phyloP scores from a whole-genome alignment of 768 basidiomycete species.

The Lactarius trivialis region DNA sequence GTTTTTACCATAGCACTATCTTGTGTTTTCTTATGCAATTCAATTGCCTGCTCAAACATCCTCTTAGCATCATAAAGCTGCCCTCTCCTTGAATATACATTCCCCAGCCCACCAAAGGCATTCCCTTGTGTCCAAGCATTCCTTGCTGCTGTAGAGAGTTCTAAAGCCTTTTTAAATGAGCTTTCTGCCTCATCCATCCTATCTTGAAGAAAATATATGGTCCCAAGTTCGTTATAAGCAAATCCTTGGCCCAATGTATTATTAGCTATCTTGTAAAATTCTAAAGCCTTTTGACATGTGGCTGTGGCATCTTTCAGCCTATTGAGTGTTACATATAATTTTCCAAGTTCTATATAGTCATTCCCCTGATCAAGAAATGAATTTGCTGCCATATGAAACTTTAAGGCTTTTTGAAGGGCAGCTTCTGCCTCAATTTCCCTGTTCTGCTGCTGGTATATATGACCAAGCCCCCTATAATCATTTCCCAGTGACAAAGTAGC shows the following conservation, averaged over 20 bases:
- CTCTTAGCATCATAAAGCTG: no score
- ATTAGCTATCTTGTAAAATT: not conserved
- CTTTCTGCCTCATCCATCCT: not conserved
- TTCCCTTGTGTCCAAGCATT: not conserved
- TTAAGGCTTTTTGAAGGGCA: not conserved
- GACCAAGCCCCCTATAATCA: not conserved
- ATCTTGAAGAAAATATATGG: not conserved
- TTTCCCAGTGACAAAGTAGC: not conserved
- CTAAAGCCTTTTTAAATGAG: not conserved
- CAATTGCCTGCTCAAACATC: no score
- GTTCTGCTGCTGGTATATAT: not conserved
- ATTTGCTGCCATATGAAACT: not conserved
- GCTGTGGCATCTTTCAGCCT: not conserved
- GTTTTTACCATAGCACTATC: no score
- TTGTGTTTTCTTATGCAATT: no score
- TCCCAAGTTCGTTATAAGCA: not conserved
- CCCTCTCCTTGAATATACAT: no score
- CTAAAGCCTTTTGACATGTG: not conserved
- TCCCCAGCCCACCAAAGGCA: no score
- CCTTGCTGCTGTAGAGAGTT: not conserved
- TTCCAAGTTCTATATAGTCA: not conserved
- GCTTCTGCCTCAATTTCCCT: not conserved
- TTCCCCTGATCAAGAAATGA: not conserved
- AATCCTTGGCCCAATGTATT: not conserved
- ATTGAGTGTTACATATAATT: not conserved